These are phyloP conservation scores for Amanita jacksonii DNA, from an alignment of 768 basidiomycete genomes.

Conservation along the genomic window DNA sequence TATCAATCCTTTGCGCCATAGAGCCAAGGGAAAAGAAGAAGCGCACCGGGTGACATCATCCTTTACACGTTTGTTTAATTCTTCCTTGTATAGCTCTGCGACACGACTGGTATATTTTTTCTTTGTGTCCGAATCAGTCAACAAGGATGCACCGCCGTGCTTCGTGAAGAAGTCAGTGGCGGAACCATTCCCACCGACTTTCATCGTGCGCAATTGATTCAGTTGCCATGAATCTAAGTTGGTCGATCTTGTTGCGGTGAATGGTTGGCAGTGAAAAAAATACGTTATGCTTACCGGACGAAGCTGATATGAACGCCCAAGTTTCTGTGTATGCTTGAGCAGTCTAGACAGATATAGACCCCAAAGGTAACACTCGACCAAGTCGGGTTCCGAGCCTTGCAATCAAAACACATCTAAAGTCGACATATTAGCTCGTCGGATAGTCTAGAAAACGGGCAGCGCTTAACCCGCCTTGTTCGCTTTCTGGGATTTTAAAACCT, in stretches of 20 bases:
- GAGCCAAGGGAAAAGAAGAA: constrained; percentile 5
- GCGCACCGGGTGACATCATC: constrained; percentile 61
- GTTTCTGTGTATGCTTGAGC: constrained; percentile 90
- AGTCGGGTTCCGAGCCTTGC: constrained; percentile 90
- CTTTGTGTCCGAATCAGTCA: constrained; percentile 70
- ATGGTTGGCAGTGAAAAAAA: constrained; percentile 4
- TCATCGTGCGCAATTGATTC: constrained; percentile 88
- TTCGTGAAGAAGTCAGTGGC: constrained; percentile 86
- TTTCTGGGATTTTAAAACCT: constrained; percentile 72
- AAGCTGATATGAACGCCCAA: constrained; percentile 98
- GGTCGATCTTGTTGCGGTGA: constrained; percentile 57
- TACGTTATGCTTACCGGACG: constrained; percentile 57
- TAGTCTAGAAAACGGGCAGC: background rate
- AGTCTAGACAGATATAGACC: constrained; percentile 95
- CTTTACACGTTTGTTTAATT: constrained; percentile 68
- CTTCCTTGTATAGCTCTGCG: constrained; percentile 88
- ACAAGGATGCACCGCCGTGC: constrained; percentile 65
- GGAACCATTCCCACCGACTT: constrained; percentile 85
- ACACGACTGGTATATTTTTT: constrained; percentile 82
- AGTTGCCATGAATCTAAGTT: constrained; percentile 95
- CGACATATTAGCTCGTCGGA: background rate
- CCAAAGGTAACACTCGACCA: constrained; percentile 97
- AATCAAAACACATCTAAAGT: constrained; percentile 78
- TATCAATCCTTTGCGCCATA: too few relatives aligned
- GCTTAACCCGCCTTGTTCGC: constrained; percentile 62